These are phyloP conservation scores for Clarireedia sp. DNA, from an alignment of 2,329 filamentous ascomycete genomes.

Conservation along the genomic window DNA sequence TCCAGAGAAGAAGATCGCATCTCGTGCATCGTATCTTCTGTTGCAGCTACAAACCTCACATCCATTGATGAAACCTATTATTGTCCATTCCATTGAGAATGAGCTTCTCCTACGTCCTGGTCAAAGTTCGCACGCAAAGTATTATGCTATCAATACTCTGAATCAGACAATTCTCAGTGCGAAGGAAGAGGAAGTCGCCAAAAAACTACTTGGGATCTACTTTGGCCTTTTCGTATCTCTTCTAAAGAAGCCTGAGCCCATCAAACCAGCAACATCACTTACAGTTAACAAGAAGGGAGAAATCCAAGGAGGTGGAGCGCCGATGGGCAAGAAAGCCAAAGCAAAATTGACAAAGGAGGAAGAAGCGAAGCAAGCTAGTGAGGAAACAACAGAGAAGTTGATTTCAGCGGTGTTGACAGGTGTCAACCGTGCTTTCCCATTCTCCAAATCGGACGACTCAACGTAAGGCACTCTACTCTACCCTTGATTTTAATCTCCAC, in stretches of 20 bases:
- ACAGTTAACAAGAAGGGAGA: conserved; percentile 42
- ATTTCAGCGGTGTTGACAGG: conserved; percentile 87
- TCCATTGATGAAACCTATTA: conserved; percentile 85
- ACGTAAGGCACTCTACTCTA: conserved; percentile 41
- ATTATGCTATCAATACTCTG: conserved; percentile 92
- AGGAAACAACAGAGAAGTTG: conserved; percentile 70
- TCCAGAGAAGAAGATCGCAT: conserved; percentile 90
- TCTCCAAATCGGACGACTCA: conserved; percentile 71
- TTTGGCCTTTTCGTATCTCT: conserved; percentile 81
- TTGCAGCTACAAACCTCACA: conserved; percentile 83
- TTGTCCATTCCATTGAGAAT: conserved; percentile 77
- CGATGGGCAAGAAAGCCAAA: conserved; percentile 43
- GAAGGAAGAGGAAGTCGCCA: conserved; percentile 74
- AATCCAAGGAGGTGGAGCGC: conserved; percentile 46
- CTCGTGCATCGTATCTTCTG: conserved; percentile 85
- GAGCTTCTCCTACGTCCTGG: conserved; percentile 82
- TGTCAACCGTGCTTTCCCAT: conserved; percentile 93
- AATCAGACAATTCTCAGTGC: conserved; percentile 91
- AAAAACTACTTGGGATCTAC: conserved; percentile 79
- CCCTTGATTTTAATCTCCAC: background rate
- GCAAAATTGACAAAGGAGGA: conserved; percentile 31
- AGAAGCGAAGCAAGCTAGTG: conserved; percentile 32
- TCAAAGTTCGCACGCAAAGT: conserved; percentile 81
- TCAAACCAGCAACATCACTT: conserved; percentile 31
- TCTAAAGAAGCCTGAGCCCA: conserved; percentile 51